Evolutionary conservation across 1,284 basidiomycete genomes (phyloP).

Genomic region (Apiotrichum domesticum): DNA sequence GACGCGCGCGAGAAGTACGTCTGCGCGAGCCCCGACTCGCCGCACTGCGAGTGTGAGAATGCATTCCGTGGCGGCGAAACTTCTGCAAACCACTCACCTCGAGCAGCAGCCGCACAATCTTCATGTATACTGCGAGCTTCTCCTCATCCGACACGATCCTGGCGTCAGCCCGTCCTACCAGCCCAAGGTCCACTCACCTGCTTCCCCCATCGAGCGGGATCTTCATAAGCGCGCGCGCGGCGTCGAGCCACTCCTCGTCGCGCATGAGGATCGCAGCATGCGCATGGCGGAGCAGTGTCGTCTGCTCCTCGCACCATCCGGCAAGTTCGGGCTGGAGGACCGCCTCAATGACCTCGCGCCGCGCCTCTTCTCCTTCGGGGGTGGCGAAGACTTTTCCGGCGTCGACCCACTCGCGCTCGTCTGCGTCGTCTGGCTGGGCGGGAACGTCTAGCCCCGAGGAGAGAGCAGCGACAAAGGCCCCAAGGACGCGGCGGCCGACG

Average conservation of each 20-base stretch:
- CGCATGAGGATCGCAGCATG: constrained; percentile 80
- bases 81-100: constrained; percentile 56
- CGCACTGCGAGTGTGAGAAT: constrained; percentile 29
- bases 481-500: constrained; percentile 38
- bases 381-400: constrained; percentile 26
- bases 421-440: constrained; percentile 21
- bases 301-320: constrained; percentile 89
- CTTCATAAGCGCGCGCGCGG: constrained; percentile 82
- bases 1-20: constrained; percentile 95
- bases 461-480: constrained; percentile 32
- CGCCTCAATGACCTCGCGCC: constrained; percentile 34
- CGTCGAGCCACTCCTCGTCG: constrained; percentile 87
- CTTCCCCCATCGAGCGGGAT: constrained; percentile 89
- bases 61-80: too few species aligned
- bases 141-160: constrained; percentile 73
- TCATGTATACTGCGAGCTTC: constrained; percentile 83
- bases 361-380: constrained; percentile 23
- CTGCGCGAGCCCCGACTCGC: constrained; percentile 70
- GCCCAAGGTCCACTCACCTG: constrained; percentile 53
- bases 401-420: constrained; percentile 14
- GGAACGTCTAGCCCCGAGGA: constrained; percentile 20
- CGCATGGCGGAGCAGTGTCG: constrained; percentile 73
- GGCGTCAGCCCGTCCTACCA: constrained; percentile 4
- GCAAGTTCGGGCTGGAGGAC: constrained; percentile 46
- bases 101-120: constrained; percentile 87